A percentile compares a stretch with the other conserved stretches of the same genome.
These are phyloP conservation scores for Dujonia santamariae DNA, from an alignment of 1,139 yeast species.

Conservation along the genomic window DNA sequence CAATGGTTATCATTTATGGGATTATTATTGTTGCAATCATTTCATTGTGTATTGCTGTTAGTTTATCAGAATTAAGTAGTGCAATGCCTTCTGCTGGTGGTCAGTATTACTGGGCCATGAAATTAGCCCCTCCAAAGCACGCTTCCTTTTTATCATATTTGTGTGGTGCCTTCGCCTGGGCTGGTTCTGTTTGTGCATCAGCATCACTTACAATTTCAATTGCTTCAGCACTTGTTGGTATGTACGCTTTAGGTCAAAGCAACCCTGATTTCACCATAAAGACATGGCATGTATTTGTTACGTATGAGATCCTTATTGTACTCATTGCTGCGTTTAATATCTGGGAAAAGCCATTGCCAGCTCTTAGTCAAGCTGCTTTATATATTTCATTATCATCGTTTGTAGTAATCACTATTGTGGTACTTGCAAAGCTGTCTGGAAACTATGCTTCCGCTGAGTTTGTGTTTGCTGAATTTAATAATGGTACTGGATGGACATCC, in stretches of 20 bases:
- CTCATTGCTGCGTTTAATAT: slow-evolving; percentile 51
- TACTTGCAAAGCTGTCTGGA: slow-evolving; percentile 44
- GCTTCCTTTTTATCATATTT: slow-evolving; percentile 51
- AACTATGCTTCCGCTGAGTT: slow-evolving; percentile 53
- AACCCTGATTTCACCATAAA: slow-evolving; percentile 43
- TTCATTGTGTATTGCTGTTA: slow-evolving; percentile 49
- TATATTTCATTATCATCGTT: slow-evolving; percentile 55
- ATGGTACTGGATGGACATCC: slow-evolving; percentile 64
- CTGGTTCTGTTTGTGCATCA: slow-evolving; percentile 56
- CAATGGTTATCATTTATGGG: slow-evolving; percentile 54
- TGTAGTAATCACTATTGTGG: slow-evolving; percentile 52
- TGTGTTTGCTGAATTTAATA: slow-evolving; percentile 58
- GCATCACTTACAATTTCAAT: slow-evolving; percentile 58
- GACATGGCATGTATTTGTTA: slow-evolving; percentile 60
- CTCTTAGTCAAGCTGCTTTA: slow-evolving; percentile 48
- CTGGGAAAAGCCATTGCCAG: slow-evolving; percentile 56
- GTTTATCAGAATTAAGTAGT: slow-evolving; percentile 51
- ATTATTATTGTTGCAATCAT: slow-evolving; percentile 49
- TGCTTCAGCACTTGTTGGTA: slow-evolving; percentile 53
- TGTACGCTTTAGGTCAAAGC: slow-evolving; percentile 44
- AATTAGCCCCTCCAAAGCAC: slow-evolving; percentile 48
- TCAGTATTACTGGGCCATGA: slow-evolving; percentile 60
- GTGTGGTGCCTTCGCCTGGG: slow-evolving; percentile 59
- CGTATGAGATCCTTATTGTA: slow-evolving; percentile 37
- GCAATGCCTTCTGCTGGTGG: slow-evolving; percentile 68